Evolutionary conservation across 2,329 filamentous ascomycete species (phyloP), one percentile per base, ranked within the genome.

Genomic region (Nakataea oryzae): DNA sequence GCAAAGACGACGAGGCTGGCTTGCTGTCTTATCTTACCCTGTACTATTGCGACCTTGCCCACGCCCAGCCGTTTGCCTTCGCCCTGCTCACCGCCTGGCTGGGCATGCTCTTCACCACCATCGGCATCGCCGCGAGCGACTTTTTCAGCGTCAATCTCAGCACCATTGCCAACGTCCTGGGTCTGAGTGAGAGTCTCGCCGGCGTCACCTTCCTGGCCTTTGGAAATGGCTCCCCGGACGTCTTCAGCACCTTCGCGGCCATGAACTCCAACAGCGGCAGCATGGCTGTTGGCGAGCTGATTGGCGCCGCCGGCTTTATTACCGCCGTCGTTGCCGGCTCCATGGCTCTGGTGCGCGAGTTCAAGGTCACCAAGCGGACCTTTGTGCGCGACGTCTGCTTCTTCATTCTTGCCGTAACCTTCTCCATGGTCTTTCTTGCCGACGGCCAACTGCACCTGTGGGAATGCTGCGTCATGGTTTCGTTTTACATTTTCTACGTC

Each of bases 201-300:
- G 95, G 95, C 47, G 96, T 99, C 30, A 99, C 95, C 0, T 96
- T 99, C 70, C 78, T 99, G 61, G 95, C 95, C 11, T 96, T 99
- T 75, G 95, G 95, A 66, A 99, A 99, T 78, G 95, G 95, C 61
- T 97, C 93, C 65, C 95, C 95, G 2, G 95, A 99, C 74, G 93
- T 99, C 57, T 99, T 99, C 75, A 97, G 93, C 67, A 99, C 95
- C 2, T 97, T 99, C 76, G 95, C 95, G 21, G 96, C 95, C 67
- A 97, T 99, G 91, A 88, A 87, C 70, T 96, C 93, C 28, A 91
- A 97, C 71, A 97, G 93, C 72, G 93, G 93, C n/a, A 96, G 93
- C 77, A 84, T 99, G 80, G 95, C 95, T 1, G 86, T 99, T 54
- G 95, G 95, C 57, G 95, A 99, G 76, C 81, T 99, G 60, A 91